Percentiles rank a stretch among this genome's conserved stretches.
Conservation (phyloP, 495 filamentous ascomycete species). For the Terfezia boudieri region DNA sequence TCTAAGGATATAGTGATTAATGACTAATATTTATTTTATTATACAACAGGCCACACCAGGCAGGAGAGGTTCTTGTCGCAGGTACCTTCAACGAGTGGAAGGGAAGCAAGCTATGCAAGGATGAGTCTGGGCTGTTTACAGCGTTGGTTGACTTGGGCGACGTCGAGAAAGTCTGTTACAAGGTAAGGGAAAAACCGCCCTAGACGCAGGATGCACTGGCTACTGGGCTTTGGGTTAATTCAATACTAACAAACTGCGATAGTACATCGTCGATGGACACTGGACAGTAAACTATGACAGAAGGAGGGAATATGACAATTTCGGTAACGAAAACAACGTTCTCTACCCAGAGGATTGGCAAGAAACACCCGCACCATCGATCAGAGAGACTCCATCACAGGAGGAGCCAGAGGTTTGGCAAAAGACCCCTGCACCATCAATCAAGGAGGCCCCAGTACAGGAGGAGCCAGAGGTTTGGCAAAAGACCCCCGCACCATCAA, state of each 20-base stretch:
- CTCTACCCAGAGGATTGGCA: conserved; percentile 45
- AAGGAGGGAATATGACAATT: conserved; percentile 51
- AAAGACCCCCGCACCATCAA: conserved; percentile 44
- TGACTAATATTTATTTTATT: too few species aligned
- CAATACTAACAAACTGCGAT: background rate
- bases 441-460: conserved; percentile 45
- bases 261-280: conserved; percentile 78
- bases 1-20: too few species aligned
- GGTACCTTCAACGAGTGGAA: conserved; percentile 91
- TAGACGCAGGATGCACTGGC: too few species aligned
- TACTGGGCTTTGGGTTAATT: too few species aligned
- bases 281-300: conserved; percentile 59
- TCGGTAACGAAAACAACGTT: conserved; percentile 70
- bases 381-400: conserved; percentile 45
- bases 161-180: conserved; percentile 52
- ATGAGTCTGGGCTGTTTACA: conserved; percentile 35
- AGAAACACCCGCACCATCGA: conserved; percentile 14
- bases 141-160: conserved; percentile 53
- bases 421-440: conserved; percentile 12
- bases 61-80: conserved; percentile 66
- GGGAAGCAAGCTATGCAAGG: conserved; percentile 57
- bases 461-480: conserved; percentile 20
- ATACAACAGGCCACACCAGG: background rate
- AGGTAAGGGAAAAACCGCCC: conserved; percentile 27
- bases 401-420: conserved; percentile 26